phyloP scores from a whole-genome alignment of 306 rosid species.

The Delonix regia region DNA sequence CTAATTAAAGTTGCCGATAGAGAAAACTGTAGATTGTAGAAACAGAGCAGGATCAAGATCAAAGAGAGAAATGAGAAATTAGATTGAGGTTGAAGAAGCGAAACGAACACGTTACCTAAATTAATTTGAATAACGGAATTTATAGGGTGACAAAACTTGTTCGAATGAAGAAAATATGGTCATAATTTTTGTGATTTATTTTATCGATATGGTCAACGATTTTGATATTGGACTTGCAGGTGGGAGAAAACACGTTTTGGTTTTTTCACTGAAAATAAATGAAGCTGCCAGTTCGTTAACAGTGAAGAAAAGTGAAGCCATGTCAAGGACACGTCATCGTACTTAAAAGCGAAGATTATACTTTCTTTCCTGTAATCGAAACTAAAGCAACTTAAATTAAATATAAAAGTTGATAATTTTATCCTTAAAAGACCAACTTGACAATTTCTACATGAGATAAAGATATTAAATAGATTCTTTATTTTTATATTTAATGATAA shows the following conservation, averaged over 20 bases:
- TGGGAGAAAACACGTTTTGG: background rate
- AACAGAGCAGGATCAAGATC: background rate
- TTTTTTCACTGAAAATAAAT: too few relatives aligned
- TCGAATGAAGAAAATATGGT: background rate
- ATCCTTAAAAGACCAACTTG: too few relatives aligned
- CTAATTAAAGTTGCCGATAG: background rate
- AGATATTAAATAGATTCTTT: too few relatives aligned
- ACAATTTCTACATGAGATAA: too few relatives aligned
- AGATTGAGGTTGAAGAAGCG: background rate
- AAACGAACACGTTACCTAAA: background rate
- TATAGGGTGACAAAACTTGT: background rate
- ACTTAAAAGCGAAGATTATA: too few relatives aligned
- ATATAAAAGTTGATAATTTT: too few relatives aligned
- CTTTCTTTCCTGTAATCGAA: too few relatives aligned
- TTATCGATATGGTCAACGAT: too few relatives aligned
- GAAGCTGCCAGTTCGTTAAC: too few relatives aligned
- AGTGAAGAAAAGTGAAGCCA: background rate
- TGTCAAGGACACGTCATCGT: slow-evolving; percentile 11
- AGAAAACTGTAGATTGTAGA: background rate
- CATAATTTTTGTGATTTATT: background rate
- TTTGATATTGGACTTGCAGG: background rate
- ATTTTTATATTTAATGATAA: too few relatives aligned
- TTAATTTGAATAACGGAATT: background rate
- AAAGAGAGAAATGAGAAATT: background rate
- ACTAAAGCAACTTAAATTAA: too few relatives aligned